Conservation (phyloP, 495 filamentous ascomycete genomes). For the Glarea lozoyensis region DNA sequence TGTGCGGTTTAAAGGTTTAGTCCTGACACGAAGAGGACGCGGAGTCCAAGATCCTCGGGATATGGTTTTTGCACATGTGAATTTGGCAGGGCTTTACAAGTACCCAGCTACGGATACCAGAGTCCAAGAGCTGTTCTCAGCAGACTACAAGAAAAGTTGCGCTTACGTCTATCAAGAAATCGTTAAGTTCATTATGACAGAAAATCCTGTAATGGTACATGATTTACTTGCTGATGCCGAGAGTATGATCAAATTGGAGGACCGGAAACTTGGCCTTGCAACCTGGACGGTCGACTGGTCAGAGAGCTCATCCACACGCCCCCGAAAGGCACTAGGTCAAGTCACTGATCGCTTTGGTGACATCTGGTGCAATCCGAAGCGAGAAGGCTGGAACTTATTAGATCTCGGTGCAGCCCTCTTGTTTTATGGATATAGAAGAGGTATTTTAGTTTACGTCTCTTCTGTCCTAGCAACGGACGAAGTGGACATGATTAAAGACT, state of each 20-base stretch:
- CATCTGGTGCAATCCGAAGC: too few relatives aligned
- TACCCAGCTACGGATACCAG: too few relatives aligned
- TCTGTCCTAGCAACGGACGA: too few relatives aligned
- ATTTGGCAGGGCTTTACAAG: neutral
- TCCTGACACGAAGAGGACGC: constrained; percentile 7
- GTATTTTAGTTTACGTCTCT: too few relatives aligned
- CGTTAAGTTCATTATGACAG: neutral
- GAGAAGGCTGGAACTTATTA: too few relatives aligned
- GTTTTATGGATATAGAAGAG: too few relatives aligned
- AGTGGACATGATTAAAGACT: too few relatives aligned
- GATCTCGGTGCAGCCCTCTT: too few relatives aligned
- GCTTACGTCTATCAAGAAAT: neutral
- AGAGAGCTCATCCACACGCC: too few relatives aligned
- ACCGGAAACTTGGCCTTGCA: neutral
- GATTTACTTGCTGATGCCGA: neutral
- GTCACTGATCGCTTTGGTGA: too few relatives aligned
- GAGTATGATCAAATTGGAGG: neutral
- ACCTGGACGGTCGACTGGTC: neutral
- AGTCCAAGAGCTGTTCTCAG: neutral
- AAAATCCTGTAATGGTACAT: neutral
- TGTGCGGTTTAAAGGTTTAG: neutral
- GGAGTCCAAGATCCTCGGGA: constrained; percentile 10
- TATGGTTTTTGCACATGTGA: constrained; percentile 10
- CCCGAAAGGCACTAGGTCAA: too few relatives aligned
- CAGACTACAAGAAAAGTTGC: neutral